These are phyloP conservation scores for Crucihimalaya himalaica DNA, from an alignment of 345 rosid genomes.

Conservation along the genomic window DNA sequence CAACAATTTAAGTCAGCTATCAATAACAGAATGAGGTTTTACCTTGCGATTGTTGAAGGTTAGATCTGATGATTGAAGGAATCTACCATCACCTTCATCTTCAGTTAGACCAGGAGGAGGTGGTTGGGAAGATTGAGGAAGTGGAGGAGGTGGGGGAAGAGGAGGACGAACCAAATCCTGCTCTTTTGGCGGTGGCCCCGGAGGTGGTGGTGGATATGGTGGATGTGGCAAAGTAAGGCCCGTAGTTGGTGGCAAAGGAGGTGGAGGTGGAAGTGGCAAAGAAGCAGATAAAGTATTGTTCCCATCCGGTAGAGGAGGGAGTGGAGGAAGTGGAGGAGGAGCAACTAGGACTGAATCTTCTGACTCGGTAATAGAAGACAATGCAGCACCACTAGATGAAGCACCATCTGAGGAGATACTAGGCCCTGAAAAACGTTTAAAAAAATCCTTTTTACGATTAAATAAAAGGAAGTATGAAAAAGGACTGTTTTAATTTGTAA, in stretches of 20 bases:
- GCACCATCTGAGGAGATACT: constrained; percentile 70
- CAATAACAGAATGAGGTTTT: constrained; percentile 13
- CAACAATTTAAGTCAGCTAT: constrained; percentile 6
- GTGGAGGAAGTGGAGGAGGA: constrained; percentile 67
- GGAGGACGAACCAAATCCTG: constrained; percentile 51
- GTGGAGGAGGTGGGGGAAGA: constrained; percentile 71
- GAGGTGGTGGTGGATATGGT: constrained; percentile 84
- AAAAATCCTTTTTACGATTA: background rate
- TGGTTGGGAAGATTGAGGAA: constrained; percentile 58
- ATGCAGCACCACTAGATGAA: constrained; percentile 62
- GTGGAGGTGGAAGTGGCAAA: constrained; percentile 85
- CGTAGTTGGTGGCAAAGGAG: constrained; percentile 75
- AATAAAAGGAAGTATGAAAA: constrained; percentile 23
- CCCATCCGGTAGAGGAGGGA: constrained; percentile 74
- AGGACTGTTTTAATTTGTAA: background rate
- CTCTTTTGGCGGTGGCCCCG: constrained; percentile 85
- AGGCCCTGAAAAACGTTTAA: constrained; percentile 55
- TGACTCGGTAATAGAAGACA: constrained; percentile 58
- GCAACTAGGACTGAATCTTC: constrained; percentile 62
- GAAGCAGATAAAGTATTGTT: constrained; percentile 49
- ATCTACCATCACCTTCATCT: constrained; percentile 47
- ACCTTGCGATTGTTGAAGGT: constrained; percentile 56
- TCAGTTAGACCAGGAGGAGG: constrained; percentile 63
- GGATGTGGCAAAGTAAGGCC: constrained; percentile 64
- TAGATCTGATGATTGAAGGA: constrained; percentile 45